Conservation (phyloP, 768 basidiomycete genomes). For the Tylopilus intermedius region DNA sequence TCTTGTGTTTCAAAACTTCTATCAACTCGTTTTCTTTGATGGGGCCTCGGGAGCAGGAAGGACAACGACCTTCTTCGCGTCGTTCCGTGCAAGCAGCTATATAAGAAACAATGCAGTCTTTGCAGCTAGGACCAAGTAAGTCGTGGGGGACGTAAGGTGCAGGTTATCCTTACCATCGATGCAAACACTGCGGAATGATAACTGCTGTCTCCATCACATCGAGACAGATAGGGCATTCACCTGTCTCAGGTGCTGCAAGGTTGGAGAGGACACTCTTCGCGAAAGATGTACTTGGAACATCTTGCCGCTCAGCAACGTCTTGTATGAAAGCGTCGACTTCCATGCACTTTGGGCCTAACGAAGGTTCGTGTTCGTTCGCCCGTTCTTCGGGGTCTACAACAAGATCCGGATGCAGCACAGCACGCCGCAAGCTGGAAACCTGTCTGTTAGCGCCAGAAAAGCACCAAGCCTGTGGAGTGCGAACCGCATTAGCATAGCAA, state of each 20-base stretch:
- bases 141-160: background rate
- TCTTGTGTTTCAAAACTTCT: constrained; percentile 48
- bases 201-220: constrained; percentile 70
- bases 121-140: constrained; percentile 53
- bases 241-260: constrained; percentile 42
- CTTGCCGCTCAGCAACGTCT: constrained; percentile 40
- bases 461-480: constrained; percentile 15
- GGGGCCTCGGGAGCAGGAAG: constrained; percentile 71
- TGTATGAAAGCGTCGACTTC: constrained; percentile 59
- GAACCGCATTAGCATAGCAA: constrained; percentile 93
- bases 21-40: constrained; percentile 59
- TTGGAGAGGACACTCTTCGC: constrained; percentile 63
- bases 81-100: constrained; percentile 66
- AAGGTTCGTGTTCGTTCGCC: constrained; percentile 31
- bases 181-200: constrained; percentile 71
- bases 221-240: constrained; percentile 80
- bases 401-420: constrained; percentile 85
- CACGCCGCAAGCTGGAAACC: constrained; percentile 68
- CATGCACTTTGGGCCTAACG: constrained; percentile 35
- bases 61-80: constrained; percentile 69
- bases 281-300: constrained; percentile 38
- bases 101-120: constrained; percentile 80
- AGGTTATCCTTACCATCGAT: constrained; percentile 52
- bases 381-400: constrained; percentile 54
- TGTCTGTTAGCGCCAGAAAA: constrained; percentile 5